Conservation (phyloP, 2,329 filamentous ascomycete genomes). For the Chaetothyriales sp. region DNA sequence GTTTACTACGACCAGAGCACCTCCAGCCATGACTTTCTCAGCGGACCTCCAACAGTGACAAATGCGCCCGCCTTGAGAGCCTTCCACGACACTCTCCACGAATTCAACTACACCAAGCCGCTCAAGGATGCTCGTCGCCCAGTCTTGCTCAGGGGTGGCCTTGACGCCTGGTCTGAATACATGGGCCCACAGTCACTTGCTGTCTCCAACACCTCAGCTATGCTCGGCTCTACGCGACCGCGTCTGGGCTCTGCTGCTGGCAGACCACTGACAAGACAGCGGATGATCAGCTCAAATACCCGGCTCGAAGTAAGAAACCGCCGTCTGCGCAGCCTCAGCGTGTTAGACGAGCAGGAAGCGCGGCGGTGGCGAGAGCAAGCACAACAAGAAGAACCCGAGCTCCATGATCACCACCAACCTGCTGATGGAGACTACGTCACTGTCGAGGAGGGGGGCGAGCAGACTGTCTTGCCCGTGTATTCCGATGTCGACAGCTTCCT, state of each 20-base stretch:
- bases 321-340: slow-evolving; percentile 46
- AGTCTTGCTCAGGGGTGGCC: slow-evolving; percentile 63
- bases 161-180: slow-evolving; percentile 77
- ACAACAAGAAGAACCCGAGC: slow-evolving; percentile 43
- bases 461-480: slow-evolving; percentile 37
- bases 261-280: slow-evolving; percentile 38
- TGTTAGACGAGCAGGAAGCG: slow-evolving; percentile 67
- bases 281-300: slow-evolving; percentile 35
- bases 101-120: slow-evolving; percentile 68
- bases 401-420: slow-evolving; percentile 18
- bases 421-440: slow-evolving; percentile 29
- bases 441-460: slow-evolving; percentile 32
- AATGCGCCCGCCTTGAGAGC: slow-evolving; percentile 47
- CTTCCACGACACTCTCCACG: slow-evolving; percentile 62
- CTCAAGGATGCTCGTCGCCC: slow-evolving; percentile 51
- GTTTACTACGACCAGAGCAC: slow-evolving; percentile 75
- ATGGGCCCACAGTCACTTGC: slow-evolving; percentile 54
- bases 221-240: slow-evolving; percentile 30
- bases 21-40: slow-evolving; percentile 42
- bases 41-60: slow-evolving; percentile 30
- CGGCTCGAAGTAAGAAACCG: slow-evolving; percentile 41
- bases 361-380: slow-evolving; percentile 65
- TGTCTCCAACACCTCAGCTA: slow-evolving; percentile 39
- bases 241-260: slow-evolving; percentile 23
- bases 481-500: slow-evolving; percentile 72